Evolutionary conservation across 148 eudicot species (phyloP), one percentile per base, ranked within the genome.

Genomic region (Spergularia bocconei): DNA sequence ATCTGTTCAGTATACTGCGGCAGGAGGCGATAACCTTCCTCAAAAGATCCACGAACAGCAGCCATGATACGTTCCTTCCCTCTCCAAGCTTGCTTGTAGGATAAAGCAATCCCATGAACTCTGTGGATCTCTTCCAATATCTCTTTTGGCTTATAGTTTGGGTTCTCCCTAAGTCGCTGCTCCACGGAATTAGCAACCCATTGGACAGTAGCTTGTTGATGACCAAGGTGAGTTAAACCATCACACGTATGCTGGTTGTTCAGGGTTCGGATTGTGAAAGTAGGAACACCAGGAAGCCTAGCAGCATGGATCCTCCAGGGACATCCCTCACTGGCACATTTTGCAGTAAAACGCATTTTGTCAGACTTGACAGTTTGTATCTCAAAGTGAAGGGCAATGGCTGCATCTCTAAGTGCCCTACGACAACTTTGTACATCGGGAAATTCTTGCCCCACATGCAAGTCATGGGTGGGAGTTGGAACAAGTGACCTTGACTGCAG

Each of bases 71-170:
- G 86, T 72, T 91, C 96, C 80, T 91, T 91, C 33, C 93, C 92
- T 77, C 96, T 84, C 93, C 96, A 91, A 12, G 96, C 96, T 86
- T 91, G 92, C 81, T 88, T 91, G 82, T 91, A 91, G 4, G 96
- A 87, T 62, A 91, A 74, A 41, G 96, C 86, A 77, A 91, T 88
- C 50, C 96, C 96, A 77, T 91, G 92, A 73, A 75, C 86, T 36
- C 91, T 83, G 36, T 88, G 92, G 61, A 89, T 89, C 79, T 89
- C 91, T 75, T 91, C 92, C 12, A 91, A 73, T 69, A 91, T 89
- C 82, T 91, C 96, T 77, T 91, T 91, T 61, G 93, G 96, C 82
- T 86, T 91, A 87, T 58, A 87, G 65, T 87, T 78, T 12, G 96
- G 96, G 72, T 89, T 91, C 79, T 91, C 93, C 80, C 78, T 81